Evolutionary conservation across 1,284 basidiomycete species (phyloP), one percentile per base, ranked within the genome.

Genomic region (Psilocybe mexicana): DNA sequence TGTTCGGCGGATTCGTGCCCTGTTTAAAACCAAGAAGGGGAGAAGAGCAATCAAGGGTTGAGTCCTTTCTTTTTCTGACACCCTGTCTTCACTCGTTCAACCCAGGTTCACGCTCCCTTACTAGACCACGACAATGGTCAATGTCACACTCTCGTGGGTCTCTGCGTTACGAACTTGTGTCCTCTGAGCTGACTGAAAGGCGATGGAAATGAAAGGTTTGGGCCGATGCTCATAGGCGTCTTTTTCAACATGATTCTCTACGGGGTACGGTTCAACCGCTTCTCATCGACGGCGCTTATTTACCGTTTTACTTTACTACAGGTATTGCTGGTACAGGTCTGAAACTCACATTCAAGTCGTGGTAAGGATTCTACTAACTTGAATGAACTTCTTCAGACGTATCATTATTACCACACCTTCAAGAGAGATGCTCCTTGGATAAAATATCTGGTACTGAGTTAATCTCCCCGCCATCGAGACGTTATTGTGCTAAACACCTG

Each of bases 181-280:
- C 18, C 18, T 18, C 18, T 18, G 18, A 18, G 18, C 18, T 18
- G 18, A 18, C 18, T 18, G 18, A 18, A 18, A 18, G 18, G 18
- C 18, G 18, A 18, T 18, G 18, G 18, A 18, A 18, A 18, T 18
- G 18, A 18, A 49, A 79, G 78, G n/a, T 79, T 72, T 59, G 78
- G 76, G 25, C 78, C 77, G 8, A 76, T 80, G 71, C 70, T 81
- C 36, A 67, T 79, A 53, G 78, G 79, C 2, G 70, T 73, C 6
- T 76, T 74, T 61, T 54, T 79, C 25, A 79, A 80, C 58, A 76
- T 75, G 69, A 76, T 81, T 54, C 66, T 81, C 14, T 81, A 77
- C 55, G 79, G 79, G 54, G 79, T 81, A 26, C 44, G 18, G 18
- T 12, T 18, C n/a, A 23, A 26, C 18, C 1, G 38, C 38, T 40